phyloP scores from a whole-genome alignment of 169 alveolate genomes.

The Perkinsus olseni region DNA sequence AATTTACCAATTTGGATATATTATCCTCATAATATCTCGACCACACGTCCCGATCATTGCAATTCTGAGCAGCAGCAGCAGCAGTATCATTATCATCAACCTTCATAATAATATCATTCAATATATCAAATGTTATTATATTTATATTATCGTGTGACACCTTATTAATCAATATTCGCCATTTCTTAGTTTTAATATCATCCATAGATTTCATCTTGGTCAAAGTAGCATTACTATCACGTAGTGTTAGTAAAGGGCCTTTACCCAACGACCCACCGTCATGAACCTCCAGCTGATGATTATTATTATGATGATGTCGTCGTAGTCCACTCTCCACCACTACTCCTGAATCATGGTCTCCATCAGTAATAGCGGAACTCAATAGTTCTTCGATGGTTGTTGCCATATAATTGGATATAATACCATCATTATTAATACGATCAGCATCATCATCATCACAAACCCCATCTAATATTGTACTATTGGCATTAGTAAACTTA shows the following conservation, averaged over 20 bases:
- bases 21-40: too few species aligned
- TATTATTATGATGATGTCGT: too few species aligned
- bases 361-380: too few species aligned
- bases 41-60: too few species aligned
- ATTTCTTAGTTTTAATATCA: not conserved
- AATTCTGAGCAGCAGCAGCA: too few species aligned
- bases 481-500: too few species aligned
- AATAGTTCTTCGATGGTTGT: too few species aligned
- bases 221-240: not conserved
- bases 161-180: not conserved
- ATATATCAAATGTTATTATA: not conserved
- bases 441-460: too few species aligned
- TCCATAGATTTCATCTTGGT: not conserved
- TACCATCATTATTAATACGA: too few species aligned
- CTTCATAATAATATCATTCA: not conserved
- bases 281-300: not conserved
- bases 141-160: not conserved
- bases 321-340: too few species aligned
- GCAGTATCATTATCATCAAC: not conserved
- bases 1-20: not conserved
- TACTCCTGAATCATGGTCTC: too few species aligned
- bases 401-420: not conserved
- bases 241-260: not conserved
- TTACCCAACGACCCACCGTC: not conserved
- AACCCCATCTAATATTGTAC: too few species aligned